Percentiles rank a stretch among this genome's conserved stretches.
phyloP scores from a whole-genome alignment of 2,329 filamentous ascomycete species.

The Paracoccidioides lutzii region DNA sequence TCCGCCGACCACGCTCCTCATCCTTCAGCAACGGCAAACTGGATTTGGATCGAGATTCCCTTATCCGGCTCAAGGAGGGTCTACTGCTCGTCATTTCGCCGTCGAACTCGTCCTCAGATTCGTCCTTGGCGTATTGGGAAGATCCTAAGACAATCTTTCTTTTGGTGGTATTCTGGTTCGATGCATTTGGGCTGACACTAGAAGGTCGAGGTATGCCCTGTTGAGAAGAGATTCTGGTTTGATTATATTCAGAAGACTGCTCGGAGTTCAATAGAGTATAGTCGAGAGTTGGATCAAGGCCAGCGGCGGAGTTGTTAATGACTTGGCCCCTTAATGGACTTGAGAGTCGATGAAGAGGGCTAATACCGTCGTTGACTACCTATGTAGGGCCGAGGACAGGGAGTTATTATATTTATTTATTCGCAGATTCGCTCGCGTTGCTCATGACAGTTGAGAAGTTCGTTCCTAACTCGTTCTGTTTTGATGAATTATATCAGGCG shows the following conservation, averaged over 20 bases:
- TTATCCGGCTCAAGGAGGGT: slow-evolving; percentile 36
- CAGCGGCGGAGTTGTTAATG: background rate
- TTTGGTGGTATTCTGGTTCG: background rate
- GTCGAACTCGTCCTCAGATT: slow-evolving; percentile 27
- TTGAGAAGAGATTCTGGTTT: background rate
- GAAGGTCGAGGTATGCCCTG: background rate
- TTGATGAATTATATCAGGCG: no score
- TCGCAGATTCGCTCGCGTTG: no score
- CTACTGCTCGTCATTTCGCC: slow-evolving; percentile 35
- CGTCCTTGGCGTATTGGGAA: slow-evolving; percentile 2
- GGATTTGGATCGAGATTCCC: slow-evolving; percentile 31
- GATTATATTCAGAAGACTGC: background rate
- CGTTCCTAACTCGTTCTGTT: no score
- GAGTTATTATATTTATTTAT: no score
- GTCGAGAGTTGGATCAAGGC: background rate
- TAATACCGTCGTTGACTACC: no score
- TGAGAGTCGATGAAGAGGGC: slow-evolving; percentile 2
- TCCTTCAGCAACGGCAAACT: slow-evolving; percentile 44
- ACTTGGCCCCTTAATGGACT: slow-evolving; percentile 1
- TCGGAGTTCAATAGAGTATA: background rate
- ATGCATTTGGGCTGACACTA: background rate
- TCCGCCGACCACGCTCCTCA: slow-evolving; percentile 28
- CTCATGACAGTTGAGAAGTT: no score
- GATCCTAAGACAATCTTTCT: slow-evolving; percentile 1
- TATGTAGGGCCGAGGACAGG: no score